Percentiles rank a stretch among this genome's conserved stretches.
phyloP scores from a whole-genome alignment of 139 green algal species.

The Micractinium sp. region DNA sequence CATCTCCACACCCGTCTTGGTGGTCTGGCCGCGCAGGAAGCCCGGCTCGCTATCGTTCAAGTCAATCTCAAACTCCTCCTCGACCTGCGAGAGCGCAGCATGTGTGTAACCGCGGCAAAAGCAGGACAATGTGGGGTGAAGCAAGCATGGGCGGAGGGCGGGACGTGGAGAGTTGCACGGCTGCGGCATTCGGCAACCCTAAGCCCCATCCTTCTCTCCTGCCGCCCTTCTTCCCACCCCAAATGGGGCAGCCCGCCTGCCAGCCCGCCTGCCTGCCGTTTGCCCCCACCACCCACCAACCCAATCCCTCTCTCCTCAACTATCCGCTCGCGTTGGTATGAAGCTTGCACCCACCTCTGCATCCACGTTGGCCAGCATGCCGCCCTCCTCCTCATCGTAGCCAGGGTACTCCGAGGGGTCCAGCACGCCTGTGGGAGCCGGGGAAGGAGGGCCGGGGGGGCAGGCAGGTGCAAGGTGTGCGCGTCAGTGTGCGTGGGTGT shows the following conservation, averaged over 20 bases:
- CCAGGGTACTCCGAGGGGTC: slow-evolving; percentile 87
- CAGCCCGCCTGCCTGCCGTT: too few species aligned
- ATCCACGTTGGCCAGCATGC: slow-evolving; percentile 21
- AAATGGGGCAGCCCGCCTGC: too few species aligned
- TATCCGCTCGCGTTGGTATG: too few species aligned
- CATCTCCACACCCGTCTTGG: slow-evolving; percentile 60
- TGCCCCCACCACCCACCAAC: too few species aligned
- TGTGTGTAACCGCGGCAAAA: not conserved
- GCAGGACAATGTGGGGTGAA: not conserved
- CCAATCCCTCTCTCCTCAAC: too few species aligned
- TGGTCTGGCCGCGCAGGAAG: slow-evolving; percentile 87
- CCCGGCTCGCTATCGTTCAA: slow-evolving; percentile 96
- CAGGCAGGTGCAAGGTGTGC: not conserved
- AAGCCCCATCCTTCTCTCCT: too few species aligned
- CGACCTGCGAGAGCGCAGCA: slow-evolving; percentile 37
- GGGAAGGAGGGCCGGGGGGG: not conserved
- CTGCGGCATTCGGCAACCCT: too few species aligned
- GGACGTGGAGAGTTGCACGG: not conserved
- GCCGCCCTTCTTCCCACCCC: too few species aligned
- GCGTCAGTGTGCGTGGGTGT: not conserved
- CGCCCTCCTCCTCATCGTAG: slow-evolving; percentile 85
- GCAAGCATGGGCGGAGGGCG: not conserved
- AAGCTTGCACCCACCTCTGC: slow-evolving; percentile 1
- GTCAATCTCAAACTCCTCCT: slow-evolving; percentile 98
- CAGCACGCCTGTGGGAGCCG: slow-evolving; percentile 69